These are phyloP conservation scores for Sporothrix luriei DNA, from an alignment of 2,329 filamentous ascomycete species.

Conservation along the genomic window DNA sequence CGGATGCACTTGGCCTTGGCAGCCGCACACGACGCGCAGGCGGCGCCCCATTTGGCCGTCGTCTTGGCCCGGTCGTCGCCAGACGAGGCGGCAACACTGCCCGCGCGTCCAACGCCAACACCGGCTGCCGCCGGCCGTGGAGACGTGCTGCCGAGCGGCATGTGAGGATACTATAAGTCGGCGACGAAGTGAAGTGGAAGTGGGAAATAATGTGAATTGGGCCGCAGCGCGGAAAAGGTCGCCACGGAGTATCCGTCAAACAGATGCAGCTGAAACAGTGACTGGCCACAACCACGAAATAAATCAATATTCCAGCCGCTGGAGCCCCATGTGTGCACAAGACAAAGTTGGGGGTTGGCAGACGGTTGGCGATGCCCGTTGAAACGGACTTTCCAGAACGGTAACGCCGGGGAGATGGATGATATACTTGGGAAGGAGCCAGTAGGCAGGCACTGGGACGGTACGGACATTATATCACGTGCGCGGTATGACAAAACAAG, in stretches of 20 bases:
- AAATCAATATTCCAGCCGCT: background rate
- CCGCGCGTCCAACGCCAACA: background rate
- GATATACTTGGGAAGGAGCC: background rate
- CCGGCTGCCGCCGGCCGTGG: conserved; percentile 16
- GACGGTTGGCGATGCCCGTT: background rate
- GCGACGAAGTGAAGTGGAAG: no score
- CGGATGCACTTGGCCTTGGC: conserved; percentile 57
- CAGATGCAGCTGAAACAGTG: background rate
- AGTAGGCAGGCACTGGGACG: background rate
- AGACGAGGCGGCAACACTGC: background rate
- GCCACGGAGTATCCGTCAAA: no score
- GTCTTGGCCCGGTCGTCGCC: conserved; percentile 34
- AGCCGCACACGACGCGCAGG: conserved; percentile 52
- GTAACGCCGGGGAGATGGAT: background rate
- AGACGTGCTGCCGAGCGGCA: conserved; percentile 15
- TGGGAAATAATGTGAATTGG: no score
- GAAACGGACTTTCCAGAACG: background rate
- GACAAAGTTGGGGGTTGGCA: background rate
- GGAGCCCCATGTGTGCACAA: background rate
- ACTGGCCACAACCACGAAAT: background rate
- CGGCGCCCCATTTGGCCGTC: conserved; percentile 52
- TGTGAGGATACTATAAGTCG: background rate
- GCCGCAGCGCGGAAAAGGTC: no score
- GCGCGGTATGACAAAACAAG: background rate
- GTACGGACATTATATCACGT: background rate